phyloP scores from a whole-genome alignment of 1,284 basidiomycete species.

The Ceratobasidium sp. region DNA sequence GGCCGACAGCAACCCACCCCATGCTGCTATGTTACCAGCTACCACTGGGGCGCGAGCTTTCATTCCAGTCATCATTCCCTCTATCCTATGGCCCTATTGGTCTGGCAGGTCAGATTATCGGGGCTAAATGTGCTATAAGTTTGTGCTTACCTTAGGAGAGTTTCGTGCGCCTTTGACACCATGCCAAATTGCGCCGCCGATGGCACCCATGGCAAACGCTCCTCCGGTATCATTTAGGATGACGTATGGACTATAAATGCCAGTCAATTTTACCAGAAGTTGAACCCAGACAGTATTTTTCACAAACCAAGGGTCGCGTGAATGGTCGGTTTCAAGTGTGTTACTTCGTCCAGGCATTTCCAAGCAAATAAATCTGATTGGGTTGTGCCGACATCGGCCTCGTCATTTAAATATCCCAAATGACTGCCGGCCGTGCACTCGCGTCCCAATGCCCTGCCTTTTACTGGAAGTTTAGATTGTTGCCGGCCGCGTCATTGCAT shows the following conservation, averaged over 20 bases:
- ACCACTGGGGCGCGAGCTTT: conserved; percentile 10
- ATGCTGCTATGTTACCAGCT: conserved; percentile 18
- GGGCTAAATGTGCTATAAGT: neutral
- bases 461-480: no score
- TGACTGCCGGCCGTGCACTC: no score
- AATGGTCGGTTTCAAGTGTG: conserved; percentile 72
- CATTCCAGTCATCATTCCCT: neutral
- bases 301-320: conserved; percentile 86
- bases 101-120: no score
- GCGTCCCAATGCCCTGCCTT: no score
- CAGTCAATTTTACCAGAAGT: neutral
- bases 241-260: conserved; percentile 91
- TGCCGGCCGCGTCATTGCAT: no score
- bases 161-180: conserved; percentile 99
- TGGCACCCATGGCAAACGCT: conserved; percentile 94
- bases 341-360: neutral
- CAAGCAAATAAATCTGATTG: no score
- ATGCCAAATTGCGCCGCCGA: conserved; percentile 98
- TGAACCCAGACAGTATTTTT: neutral
- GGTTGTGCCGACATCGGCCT: no score
- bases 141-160: conserved; percentile 76
- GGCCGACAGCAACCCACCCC: conserved; percentile 6
- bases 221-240: conserved; percentile 99
- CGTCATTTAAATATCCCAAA: no score
- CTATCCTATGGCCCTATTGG: conserved; percentile 15